phyloP scores from a whole-genome alignment of 2,329 filamentous ascomycete species.

The Fusarium poae region DNA sequence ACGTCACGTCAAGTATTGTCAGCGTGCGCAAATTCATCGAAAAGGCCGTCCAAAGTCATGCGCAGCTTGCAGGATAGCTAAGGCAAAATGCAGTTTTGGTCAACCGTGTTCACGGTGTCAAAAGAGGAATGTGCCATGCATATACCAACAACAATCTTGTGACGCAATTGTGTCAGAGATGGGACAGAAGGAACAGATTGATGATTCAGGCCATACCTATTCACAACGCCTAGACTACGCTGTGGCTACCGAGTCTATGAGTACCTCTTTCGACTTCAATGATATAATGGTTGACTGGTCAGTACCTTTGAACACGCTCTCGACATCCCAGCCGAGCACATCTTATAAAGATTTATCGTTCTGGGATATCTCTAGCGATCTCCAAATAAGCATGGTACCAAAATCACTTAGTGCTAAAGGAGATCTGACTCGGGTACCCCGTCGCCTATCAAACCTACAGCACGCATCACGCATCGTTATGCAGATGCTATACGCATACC shows the following conservation, averaged over 20 bases:
- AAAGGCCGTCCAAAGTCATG: conserved; percentile 47
- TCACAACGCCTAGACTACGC: background rate
- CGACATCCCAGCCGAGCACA: background rate
- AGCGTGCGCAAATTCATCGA: conserved; percentile 40
- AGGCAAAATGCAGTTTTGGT: conserved; percentile 45
- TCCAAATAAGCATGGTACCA: background rate
- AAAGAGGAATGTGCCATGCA: conserved; percentile 30
- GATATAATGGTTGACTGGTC: background rate
- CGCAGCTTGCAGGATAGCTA: conserved; percentile 36
- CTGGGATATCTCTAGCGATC: background rate
- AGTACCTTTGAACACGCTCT: background rate
- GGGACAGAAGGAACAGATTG: background rate
- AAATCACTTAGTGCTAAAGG: conserved; percentile 4
- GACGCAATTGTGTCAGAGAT: rapidly evolving
- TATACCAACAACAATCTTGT: conserved; percentile 4
- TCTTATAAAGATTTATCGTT: rapidly evolving
- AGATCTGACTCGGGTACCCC: conserved; percentile 33
- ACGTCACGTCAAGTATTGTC: conserved; percentile 48
- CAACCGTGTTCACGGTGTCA: conserved; percentile 44
- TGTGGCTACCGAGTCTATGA: rapidly evolving
- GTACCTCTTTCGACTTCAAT: background rate
- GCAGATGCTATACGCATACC: conserved; percentile 48
- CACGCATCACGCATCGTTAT: conserved; percentile 43
- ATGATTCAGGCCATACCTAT: rapidly evolving
- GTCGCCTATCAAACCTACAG: conserved; percentile 14